Conservation (phyloP, 495 filamentous ascomycete genomes). For the Penicillium manginii region DNA sequence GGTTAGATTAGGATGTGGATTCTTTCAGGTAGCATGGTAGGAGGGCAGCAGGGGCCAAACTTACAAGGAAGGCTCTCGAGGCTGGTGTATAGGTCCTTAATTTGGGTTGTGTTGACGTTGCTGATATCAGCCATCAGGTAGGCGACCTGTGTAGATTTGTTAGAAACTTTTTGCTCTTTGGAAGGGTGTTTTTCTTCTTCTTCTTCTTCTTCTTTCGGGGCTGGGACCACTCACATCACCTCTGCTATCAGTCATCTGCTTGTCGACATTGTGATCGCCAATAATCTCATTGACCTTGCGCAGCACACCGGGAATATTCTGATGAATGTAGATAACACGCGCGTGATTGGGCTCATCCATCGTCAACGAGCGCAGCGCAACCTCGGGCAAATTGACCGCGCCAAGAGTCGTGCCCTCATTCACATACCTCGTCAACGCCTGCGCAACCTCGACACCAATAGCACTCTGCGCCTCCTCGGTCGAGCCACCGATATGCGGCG, state of each 20-base stretch:
- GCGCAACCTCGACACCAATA: constrained; percentile 90
- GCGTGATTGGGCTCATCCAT: constrained; percentile 86
- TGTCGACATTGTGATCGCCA: constrained; percentile 94
- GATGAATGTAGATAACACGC: constrained; percentile 93
- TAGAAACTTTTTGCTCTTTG: too few relatives aligned
- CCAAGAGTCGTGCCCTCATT: constrained; percentile 87
- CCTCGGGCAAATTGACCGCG: constrained; percentile 95
- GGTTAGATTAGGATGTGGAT: constrained; percentile 16
- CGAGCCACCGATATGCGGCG: constrained; percentile 95
- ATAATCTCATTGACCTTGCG: constrained; percentile 92
- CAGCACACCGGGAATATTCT: constrained; percentile 92
- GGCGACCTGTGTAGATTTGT: constrained; percentile 60
- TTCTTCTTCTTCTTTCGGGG: too few relatives aligned
- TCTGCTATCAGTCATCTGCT: constrained; percentile 94
- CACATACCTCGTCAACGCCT: constrained; percentile 87
- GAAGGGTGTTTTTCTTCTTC: too few relatives aligned
- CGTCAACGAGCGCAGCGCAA: constrained; percentile 82
- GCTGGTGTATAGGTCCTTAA: constrained; percentile 81
- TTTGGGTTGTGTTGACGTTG: constrained; percentile 74
- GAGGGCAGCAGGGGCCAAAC: constrained; percentile 29
- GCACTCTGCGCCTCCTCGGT: constrained; percentile 98
- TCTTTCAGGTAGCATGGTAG: not conserved
- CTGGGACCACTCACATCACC: constrained; percentile 83
- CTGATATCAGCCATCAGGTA: constrained; percentile 99
- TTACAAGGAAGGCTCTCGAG: constrained; percentile 82